A percentile compares a stretch with the other conserved stretches of the same genome.
phyloP scores from a whole-genome alignment of 345 rosid species.

The Litchi chinensis region DNA sequence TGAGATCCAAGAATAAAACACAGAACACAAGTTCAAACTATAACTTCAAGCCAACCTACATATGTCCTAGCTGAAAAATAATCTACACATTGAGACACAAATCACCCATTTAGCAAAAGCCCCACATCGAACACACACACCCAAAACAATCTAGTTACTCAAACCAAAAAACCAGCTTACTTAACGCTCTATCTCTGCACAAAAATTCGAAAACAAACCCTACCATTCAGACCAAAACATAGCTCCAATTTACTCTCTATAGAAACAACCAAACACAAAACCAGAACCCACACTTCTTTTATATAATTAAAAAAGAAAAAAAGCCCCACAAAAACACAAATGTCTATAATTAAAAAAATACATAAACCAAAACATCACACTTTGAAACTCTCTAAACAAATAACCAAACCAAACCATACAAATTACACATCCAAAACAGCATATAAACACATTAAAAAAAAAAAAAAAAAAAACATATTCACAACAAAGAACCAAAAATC shows the following conservation, averaged over 20 bases:
- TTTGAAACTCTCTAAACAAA: not conserved
- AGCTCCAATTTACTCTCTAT: not conserved
- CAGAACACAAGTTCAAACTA: not conserved
- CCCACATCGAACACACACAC: not conserved
- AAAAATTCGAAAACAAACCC: not conserved
- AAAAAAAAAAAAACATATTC: not conserved
- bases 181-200: not conserved
- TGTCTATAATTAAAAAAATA: not conserved
- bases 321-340: not conserved
- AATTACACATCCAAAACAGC: not conserved
- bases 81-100: not conserved
- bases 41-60: not conserved
- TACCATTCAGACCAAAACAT: too few species aligned
- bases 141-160: not conserved
- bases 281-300: not conserved
- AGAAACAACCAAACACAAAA: not conserved
- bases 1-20: not conserved
- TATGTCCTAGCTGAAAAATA: not conserved
- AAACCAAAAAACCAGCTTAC: not conserved
- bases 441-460: not conserved
- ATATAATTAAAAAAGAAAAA: not conserved
- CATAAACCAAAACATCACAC: not conserved
- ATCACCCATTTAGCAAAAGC: not conserved
- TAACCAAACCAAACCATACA: not conserved
- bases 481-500: not conserved